phyloP scores from a whole-genome alignment of 331 rosid species.

The Quercus lobata region DNA sequence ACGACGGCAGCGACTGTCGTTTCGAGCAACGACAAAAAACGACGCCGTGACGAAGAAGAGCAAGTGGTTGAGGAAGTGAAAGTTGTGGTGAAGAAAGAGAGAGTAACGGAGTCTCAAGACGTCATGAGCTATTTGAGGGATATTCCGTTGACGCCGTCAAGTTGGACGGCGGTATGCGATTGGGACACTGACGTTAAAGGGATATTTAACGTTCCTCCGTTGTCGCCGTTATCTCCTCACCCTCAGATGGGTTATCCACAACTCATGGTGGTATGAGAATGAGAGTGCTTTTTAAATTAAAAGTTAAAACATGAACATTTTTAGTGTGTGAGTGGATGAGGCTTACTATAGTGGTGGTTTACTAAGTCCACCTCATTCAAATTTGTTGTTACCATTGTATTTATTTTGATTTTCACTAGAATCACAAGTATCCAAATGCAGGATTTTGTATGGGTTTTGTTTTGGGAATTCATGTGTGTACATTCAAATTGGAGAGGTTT shows the following conservation, averaged over 20 bases:
- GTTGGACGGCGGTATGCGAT: slow-evolving; percentile 53
- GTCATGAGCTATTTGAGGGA: slow-evolving; percentile 25
- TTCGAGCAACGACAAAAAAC: slow-evolving; percentile 28
- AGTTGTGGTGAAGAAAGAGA: slow-evolving; percentile 51
- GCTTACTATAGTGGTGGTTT: too few species aligned
- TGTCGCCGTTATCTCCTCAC: slow-evolving; percentile 82
- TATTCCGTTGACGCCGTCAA: slow-evolving; percentile 78
- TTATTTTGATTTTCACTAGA: too few species aligned
- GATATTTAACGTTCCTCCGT: slow-evolving; percentile 50
- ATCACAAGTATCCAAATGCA: too few species aligned
- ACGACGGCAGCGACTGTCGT: neutral
- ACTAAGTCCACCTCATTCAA: too few species aligned
- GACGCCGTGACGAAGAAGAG: slow-evolving; percentile 43
- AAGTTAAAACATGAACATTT: too few species aligned
- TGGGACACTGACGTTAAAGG: slow-evolving; percentile 53
- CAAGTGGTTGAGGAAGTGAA: neutral
- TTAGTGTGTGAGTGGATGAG: too few species aligned
- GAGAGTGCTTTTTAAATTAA: too few species aligned
- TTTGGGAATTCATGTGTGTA: too few species aligned
- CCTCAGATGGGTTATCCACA: slow-evolving; percentile 52
- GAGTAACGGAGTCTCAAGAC: slow-evolving; percentile 23
- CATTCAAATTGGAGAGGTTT: too few species aligned
- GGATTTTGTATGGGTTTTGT: too few species aligned
- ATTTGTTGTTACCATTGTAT: too few species aligned
- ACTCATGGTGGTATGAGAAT: slow-evolving; percentile 56